Conservation (phyloP, 805 yeast species). For the Saccharomycopsis schoenii region DNA sequence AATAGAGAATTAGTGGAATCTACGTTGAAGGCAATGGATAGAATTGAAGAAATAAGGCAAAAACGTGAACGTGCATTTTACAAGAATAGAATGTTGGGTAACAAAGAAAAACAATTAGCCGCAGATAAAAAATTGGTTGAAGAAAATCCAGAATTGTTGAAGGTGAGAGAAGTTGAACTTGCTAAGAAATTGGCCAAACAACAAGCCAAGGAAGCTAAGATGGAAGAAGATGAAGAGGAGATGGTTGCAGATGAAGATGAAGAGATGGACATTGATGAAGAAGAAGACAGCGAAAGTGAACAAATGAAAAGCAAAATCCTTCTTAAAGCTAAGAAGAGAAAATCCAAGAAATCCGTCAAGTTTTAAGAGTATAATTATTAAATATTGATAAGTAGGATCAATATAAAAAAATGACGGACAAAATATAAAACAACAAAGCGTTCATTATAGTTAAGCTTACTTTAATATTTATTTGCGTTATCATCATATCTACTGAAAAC, state of each 20-base stretch:
- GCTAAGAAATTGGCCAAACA: conserved; percentile 64
- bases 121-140: conserved; percentile 85
- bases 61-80: conserved; percentile 97
- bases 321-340: conserved; percentile 24
- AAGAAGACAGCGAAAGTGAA: conserved; percentile 52
- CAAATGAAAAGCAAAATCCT: conserved; percentile 36
- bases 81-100: conserved; percentile 98
- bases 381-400: no score
- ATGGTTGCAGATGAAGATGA: conserved; percentile 38
- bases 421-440: not conserved
- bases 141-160: conserved; percentile 78
- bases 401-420: not conserved
- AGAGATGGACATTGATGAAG: conserved; percentile 41
- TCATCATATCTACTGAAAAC: not conserved
- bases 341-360: conserved; percentile 16
- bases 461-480: not conserved
- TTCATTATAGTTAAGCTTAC: not conserved
- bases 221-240: conserved; percentile 36
- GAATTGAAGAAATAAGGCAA: conserved; percentile 92
- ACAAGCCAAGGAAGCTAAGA: conserved; percentile 46
- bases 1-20: conserved; percentile 93
- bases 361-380: not conserved
- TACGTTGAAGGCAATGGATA: conserved; percentile 88
- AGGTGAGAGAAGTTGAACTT: conserved; percentile 87
- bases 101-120: conserved; percentile 76